phyloP scores from a whole-genome alignment of 805 yeast genomes.

The Komagataella pseudopastoris region DNA sequence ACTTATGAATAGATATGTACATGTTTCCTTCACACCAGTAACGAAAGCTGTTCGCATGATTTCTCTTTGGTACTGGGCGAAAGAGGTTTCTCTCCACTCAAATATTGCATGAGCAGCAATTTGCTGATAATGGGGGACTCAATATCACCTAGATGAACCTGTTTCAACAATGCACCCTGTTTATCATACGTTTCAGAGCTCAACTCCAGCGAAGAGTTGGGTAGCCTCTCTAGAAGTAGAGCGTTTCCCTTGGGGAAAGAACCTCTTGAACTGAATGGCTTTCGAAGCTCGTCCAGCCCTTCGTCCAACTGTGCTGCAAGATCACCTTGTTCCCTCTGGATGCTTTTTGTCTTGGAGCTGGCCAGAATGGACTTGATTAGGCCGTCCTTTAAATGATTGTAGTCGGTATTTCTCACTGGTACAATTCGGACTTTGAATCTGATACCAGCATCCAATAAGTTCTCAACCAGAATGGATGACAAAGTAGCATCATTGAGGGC shows the following conservation, averaged over 20 bases:
- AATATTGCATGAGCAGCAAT: conserved; percentile 61
- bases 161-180: conserved; percentile 15
- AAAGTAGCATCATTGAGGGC: conserved; percentile 37
- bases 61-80: conserved; percentile 36
- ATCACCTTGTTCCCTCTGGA: conserved; percentile 17
- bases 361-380: conserved; percentile 68
- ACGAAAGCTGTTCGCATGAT: not conserved
- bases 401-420: conserved; percentile 87
- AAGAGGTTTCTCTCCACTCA: conserved; percentile 57
- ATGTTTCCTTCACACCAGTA: not conserved
- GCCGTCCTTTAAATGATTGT: conserved; percentile 82
- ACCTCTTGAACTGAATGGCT: conserved; percentile 43
- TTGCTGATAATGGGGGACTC: conserved; percentile 48
- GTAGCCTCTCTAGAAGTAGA: conserved; percentile 40
- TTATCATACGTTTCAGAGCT: conserved; percentile 27
- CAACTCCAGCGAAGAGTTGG: conserved; percentile 31
- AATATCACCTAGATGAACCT: conserved; percentile 40
- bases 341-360: conserved; percentile 40
- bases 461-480: conserved; percentile 39
- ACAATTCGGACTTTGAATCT: conserved; percentile 62
- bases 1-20: not conserved
- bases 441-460: conserved; percentile 44
- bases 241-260: conserved; percentile 67
- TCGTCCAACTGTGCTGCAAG: conserved; percentile 26
- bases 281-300: conserved; percentile 58